Evolutionary conservation across 345 rosid species (phyloP), one percentile per base, ranked within the genome.

Genomic region (Cardamine resedifolia): DNA sequence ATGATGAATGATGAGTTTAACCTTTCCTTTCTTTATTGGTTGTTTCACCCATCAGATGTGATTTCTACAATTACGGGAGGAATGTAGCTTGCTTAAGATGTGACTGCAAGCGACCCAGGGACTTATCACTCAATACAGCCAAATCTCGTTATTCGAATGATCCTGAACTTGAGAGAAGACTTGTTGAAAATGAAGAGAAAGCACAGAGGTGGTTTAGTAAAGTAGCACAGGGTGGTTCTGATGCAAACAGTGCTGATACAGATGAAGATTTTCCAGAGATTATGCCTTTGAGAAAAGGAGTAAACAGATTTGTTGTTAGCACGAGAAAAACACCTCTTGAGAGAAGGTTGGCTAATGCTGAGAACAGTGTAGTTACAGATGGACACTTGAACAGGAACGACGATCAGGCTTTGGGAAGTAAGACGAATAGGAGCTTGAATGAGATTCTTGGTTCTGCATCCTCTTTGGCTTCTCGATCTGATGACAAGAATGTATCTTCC

Each of bases 271-370:
- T 95, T 60, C 96, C 96, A 33, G 93, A 88, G 61, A 88, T 91
- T 62, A 91, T 88, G 96, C 99, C 96, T 18, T 81, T 90, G 83
- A 86, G 97, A 75, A 90, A 86, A 85, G 98, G 96, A 31, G 96
- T 90, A n/a, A 91, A 94, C 61, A 86, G 96, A 82, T 94, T 76
- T 78, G 95, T 94, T 48, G 95, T 91, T 65, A 88, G 85, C 84
- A 88, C 87, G n/a, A 85, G 92, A 82, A 91, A 89, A 79, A 82
- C 95, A n/a, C 98, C 97, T 18, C 77, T 83, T 50, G 98, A 88
- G 83, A 85, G 95, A 81, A 88, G 95, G 83, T 68, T 88, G 76
- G 79, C 79, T 27, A 75, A 81, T 61, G 55, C 85, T 73, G 88
- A 83, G 78, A 51, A 59, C 68, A 59, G 56, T 30, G 53, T 66